These are phyloP conservation scores for Quercus berberidifolia DNA, from an alignment of 306 rosid species.

Conservation along the genomic window DNA sequence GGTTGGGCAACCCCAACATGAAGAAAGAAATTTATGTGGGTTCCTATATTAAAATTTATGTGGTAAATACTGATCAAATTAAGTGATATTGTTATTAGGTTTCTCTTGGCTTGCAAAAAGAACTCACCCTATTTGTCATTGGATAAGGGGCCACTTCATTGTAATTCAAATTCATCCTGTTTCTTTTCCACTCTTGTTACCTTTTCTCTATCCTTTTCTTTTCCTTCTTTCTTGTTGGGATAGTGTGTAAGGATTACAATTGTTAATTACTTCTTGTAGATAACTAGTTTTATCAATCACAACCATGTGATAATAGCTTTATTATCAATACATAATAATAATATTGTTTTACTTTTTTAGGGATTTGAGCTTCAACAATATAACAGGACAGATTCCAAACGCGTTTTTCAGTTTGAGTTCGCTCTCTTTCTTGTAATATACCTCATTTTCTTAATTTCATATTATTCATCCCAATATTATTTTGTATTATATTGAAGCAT, in stretches of 20 bases:
- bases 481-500: slow-evolving; percentile 7
- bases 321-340: not conserved
- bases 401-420: slow-evolving; percentile 64
- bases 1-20: too few relatives aligned
- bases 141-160: too few relatives aligned
- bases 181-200: not conserved
- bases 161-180: too few relatives aligned
- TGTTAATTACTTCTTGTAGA: not conserved
- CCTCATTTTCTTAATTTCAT: not conserved
- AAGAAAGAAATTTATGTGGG: too few relatives aligned
- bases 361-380: slow-evolving; percentile 89
- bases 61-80: too few relatives aligned
- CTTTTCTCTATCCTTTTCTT: not conserved
- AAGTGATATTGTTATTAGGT: too few relatives aligned
- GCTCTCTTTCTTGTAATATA: slow-evolving; percentile 59
- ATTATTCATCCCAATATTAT: not conserved
- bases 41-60: too few relatives aligned
- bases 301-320: not conserved
- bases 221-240: not conserved
- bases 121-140: too few relatives aligned
- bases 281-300: not conserved
- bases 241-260: too few relatives aligned
- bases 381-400: slow-evolving; percentile 54
- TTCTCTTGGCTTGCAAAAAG: too few relatives aligned
- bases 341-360: slow-evolving; percentile 33